Evolutionary conservation across 331 rosid genomes (phyloP).

Genomic region (Stylosanthes scabra): DNA sequence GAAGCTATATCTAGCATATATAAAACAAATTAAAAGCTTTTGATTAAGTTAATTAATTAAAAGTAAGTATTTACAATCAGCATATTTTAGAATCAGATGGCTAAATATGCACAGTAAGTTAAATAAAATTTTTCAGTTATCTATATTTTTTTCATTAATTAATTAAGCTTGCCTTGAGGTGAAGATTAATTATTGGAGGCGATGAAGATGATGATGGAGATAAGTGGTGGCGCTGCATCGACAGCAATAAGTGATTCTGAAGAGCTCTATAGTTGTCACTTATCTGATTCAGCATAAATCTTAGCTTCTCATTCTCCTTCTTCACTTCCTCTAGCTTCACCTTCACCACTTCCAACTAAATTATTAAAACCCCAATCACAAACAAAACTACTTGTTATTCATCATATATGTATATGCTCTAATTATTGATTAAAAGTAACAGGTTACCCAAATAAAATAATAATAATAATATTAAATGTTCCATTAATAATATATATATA

Average conservation of each 20-base stretch:
- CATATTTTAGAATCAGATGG: too few species aligned
- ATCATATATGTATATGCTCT: neutral
- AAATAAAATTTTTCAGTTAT: too few species aligned
- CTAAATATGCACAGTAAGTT: too few species aligned
- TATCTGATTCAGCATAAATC: constrained; percentile 37
- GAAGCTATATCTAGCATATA: neutral
- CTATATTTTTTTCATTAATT: too few species aligned
- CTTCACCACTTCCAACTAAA: constrained; percentile 41
- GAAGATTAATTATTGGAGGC: constrained; percentile 6
- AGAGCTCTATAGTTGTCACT: constrained; percentile 43
- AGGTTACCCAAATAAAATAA: neutral
- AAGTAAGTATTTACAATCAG: too few species aligned
- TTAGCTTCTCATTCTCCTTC: constrained; percentile 50
- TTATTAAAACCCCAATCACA: constrained; percentile 4
- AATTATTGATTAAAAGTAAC: constrained; percentile 6
- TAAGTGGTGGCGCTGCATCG: constrained; percentile 29
- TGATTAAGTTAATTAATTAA: neutral
- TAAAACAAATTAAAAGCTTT: neutral
- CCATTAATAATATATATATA: too few species aligned
- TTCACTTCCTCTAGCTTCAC: constrained; percentile 40
- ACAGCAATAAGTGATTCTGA: constrained; percentile 34
- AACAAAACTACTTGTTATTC: neutral
- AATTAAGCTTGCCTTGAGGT: constrained; percentile 37
- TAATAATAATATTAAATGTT: too few species aligned
- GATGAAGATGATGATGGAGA: constrained; percentile 14